Conservation (phyloP, 176 grass and related monocot genomes). For the Canna indica region DNA sequence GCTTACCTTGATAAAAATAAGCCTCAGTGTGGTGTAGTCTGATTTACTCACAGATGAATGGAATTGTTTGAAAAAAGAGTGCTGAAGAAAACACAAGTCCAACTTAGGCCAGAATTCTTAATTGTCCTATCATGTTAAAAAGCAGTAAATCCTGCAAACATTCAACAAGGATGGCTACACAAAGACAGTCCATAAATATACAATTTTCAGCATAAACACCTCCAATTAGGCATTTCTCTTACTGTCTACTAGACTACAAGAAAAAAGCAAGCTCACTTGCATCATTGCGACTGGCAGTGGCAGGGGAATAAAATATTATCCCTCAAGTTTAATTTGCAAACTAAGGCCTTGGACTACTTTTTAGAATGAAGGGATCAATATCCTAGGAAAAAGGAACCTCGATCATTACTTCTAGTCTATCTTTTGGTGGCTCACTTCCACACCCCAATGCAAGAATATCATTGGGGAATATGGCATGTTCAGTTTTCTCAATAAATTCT, state of each 20-base stretch:
- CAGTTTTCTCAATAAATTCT: too few relatives aligned
- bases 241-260: background rate
- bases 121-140: background rate
- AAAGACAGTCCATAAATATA: background rate
- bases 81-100: constrained; percentile 33
- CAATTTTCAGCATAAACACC: too few relatives aligned
- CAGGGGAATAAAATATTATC: too few relatives aligned
- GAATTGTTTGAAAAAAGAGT: constrained; percentile 86
- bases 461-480: too few relatives aligned
- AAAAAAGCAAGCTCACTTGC: background rate
- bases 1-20: constrained; percentile 86
- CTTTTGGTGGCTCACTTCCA: too few relatives aligned
- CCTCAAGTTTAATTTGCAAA: too few relatives aligned
- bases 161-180: background rate
- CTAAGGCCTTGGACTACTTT: too few relatives aligned
- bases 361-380: too few relatives aligned
- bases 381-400: too few relatives aligned
- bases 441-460: too few relatives aligned
- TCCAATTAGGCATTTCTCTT: background rate
- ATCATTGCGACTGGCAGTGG: background rate
- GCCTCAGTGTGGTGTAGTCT: constrained; percentile 72
- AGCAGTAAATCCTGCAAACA: background rate
- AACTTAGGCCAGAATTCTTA: constrained; percentile 1
- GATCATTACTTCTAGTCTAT: too few relatives aligned
- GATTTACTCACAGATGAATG: constrained; percentile 52